Evolutionary conservation across 169 alveolate genomes (phyloP), one percentile per base, ranked within the genome.

Genomic region (Eimeria acervulina): DNA sequence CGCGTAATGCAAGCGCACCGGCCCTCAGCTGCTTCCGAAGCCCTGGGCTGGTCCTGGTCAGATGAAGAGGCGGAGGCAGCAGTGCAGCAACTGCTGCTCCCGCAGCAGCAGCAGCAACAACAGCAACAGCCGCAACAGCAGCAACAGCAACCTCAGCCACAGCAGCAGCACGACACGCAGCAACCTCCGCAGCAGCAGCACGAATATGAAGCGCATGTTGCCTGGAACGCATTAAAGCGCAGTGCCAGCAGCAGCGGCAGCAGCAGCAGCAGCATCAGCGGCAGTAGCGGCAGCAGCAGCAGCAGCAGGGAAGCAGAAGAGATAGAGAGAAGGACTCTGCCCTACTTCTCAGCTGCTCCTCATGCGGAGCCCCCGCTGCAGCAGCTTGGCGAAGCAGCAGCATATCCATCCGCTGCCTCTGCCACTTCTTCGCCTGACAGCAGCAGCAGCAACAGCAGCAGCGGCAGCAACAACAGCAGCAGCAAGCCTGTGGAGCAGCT

Each of bases 391-490:
- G 74, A 28, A 15, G 68, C 91, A 26, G 91, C 91, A 51, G 72
- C 91, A 21, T 44, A 51, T n/a, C 68, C 47, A n/a, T 44, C 59
- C 0, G 59, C 2, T 51, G 59, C 15, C 6, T 51, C 91, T 81
- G 91, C 72, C 15, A 74, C 72, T n/a, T 17, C 47, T 4, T 51
- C 91, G 8, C 51, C 47, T 28, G 72, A 31, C 91, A 81, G 91
- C 91, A 81, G 74, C 90, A 42, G 89, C 89, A 80, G 89, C 89
- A 80, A 17, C 91, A 81, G 91, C 91, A 81, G 74, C 91, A 51
- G 47, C 74, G 28, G 74, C 91, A 81, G 72, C 91, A 81, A 66
- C 74, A 81, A 66, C 74, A 81, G 3, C 74, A 81, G 47, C 74
- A 81, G 51, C 91, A 81, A 81, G 74, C 91, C 33, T 26, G 40